phyloP scores from a whole-genome alignment of 352 stramenopile genomes.

The Thalassiosira hispida region DNA sequence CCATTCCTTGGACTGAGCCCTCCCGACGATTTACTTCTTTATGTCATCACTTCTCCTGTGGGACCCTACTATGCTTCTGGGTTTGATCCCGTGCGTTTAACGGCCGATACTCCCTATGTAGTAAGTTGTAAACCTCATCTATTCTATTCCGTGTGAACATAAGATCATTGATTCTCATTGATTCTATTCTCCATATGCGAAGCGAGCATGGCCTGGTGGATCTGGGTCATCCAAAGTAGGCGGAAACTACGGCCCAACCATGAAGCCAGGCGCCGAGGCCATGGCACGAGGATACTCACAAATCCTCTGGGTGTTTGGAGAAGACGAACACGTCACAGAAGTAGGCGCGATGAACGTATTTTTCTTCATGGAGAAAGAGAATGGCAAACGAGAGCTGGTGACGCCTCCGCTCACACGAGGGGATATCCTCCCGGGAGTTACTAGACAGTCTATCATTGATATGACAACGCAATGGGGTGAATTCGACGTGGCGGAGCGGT shows the following conservation, averaged over 20 bases:
- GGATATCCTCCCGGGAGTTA: constrained; percentile 97
- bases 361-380: constrained; percentile 92
- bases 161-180: neutral
- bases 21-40: constrained; percentile 92
- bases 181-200: too few species aligned
- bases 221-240: constrained; percentile 93
- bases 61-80: constrained; percentile 95
- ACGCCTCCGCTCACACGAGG: constrained; percentile 93
- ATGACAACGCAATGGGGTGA: constrained; percentile 90
- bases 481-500: constrained; percentile 92
- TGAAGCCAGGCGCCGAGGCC: constrained; percentile 91
- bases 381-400: constrained; percentile 91
- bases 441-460: constrained; percentile 93
- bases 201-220: constrained; percentile 94
- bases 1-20: constrained; percentile 90
- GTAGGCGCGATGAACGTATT: constrained; percentile 99
- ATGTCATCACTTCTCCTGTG: constrained; percentile 95
- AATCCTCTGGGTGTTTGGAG: constrained; percentile 95
- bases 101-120: constrained; percentile 91
- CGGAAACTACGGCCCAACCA: constrained; percentile 89
- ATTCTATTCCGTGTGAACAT: neutral
- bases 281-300: constrained; percentile 87
- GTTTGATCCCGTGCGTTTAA: constrained; percentile 85
- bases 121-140: constrained; percentile 55
- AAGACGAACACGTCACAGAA: constrained; percentile 89